Base-by-base conservation (phyloP, 805 yeast genomes). In the Nakazawaea ernobii region DNA sequence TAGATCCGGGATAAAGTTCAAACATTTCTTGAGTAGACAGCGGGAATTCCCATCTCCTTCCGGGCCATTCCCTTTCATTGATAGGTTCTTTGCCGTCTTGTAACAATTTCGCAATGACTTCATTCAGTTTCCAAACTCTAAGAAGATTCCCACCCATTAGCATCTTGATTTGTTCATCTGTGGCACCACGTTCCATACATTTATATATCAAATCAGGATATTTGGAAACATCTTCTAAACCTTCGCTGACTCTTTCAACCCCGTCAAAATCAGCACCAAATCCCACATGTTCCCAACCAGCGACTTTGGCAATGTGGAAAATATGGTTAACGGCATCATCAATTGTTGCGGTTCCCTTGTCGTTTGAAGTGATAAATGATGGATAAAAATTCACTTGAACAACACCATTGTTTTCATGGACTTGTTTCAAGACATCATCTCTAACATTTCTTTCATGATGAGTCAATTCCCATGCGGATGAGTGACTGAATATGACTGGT, bases 251-350 rank as follows among this genome's bases (percentile, higher is more conserved):
- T 7, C 55, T 55, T n/a, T 68, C 69, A 35, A 71, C 70, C n/a
- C 77, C 77, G 54, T 73, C 77, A 52, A 71, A 71, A 55, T 72
- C 78, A 3, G 71, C 64, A 0, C 77, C 78, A 11, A 73, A 52
- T 0, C 76, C 77, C 32, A 72, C 74, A 52, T 69, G 70, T 15
- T 67, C 70, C 75, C 74, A 71, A 1, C 77, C 77, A 32, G 70
- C 65, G 5, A 68, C 51, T 17, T 65, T 54, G 29, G 68, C 67
- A 29, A 70, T 60, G 52, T 72, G 63, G 40, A 60, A 53, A 15
- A 71, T 63, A 57, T 72, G 77, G 39, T 60, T 65, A 1, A 67
- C 73, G 2, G 73, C 76, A 49, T 70, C 74, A 9, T 68, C 70
- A 35, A 72, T 69, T 11, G 71, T 65, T 3, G 59, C 66, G 8